These are phyloP conservation scores for Candida berthetii DNA, from an alignment of 805 yeast species.

Conservation along the genomic window DNA sequence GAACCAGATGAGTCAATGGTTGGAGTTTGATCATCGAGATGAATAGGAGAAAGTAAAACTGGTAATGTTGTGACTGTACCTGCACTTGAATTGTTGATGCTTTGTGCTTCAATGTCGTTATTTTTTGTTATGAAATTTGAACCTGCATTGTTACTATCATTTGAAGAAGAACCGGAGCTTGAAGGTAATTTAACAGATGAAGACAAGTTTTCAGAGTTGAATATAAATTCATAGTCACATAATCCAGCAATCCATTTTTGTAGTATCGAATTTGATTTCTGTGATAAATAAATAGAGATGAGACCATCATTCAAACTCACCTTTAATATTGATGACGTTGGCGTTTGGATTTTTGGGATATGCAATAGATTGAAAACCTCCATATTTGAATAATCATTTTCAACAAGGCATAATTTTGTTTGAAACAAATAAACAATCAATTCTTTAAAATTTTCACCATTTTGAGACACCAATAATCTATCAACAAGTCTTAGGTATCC, in stretches of 20 bases:
- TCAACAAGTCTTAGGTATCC: conserved; percentile 32
- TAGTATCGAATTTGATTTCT: conserved; percentile 22
- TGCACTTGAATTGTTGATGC: too few species aligned
- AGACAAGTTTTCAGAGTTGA: conserved; percentile 22
- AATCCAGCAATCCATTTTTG: conserved; percentile 37
- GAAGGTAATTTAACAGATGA: conserved; percentile 23
- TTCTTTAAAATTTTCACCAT: conserved; percentile 17
- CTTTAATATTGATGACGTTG: conserved; percentile 14
- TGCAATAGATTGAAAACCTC: conserved; percentile 3
- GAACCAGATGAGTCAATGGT: conserved; percentile 1
- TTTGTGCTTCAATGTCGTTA: too few species aligned
- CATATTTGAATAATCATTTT: conserved; percentile 4
- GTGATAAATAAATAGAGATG: conserved; percentile 17
- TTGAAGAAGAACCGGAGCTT: conserved; percentile 5
- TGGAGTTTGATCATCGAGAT: conserved; percentile 1
- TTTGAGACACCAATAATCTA: conserved; percentile 22
- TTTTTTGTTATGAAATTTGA: too few species aligned
- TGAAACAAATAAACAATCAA: conserved; percentile 29
- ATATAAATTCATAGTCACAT: conserved; percentile 24
- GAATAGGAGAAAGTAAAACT: conserved; percentile 16
- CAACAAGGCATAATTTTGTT: conserved; percentile 10
- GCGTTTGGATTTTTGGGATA: conserved; percentile 11
- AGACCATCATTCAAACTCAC: conserved; percentile 12
- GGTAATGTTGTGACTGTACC: conserved; percentile 8
- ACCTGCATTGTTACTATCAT: too few species aligned